Percentiles rank a stretch among this genome's conserved stretches.
phyloP scores from a whole-genome alignment of 352 stramenopile species.

The Pythium periplocum region DNA sequence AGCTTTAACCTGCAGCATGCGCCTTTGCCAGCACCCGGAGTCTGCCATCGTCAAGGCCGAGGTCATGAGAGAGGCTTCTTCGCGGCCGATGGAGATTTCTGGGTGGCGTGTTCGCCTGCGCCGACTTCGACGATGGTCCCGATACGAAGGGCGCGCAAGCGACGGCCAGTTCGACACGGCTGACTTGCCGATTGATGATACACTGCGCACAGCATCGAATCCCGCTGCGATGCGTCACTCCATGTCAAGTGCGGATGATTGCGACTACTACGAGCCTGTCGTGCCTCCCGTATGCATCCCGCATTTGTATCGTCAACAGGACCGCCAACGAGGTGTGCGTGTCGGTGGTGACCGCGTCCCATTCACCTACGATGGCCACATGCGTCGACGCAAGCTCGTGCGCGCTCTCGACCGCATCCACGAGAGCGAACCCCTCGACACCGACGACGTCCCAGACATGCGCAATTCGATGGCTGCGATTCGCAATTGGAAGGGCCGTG shows the following conservation, averaged over 20 bases:
- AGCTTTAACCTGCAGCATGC: too few species aligned
- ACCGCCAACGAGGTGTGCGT: conserved; percentile 15
- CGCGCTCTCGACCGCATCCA: conserved; percentile 14
- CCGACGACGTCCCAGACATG: conserved; percentile 12
- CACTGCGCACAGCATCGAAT: neutral
- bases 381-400: conserved; percentile 14
- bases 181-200: conserved; percentile 1
- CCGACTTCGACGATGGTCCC: conserved; percentile 16
- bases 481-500: conserved; percentile 11
- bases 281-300: conserved; percentile 24
- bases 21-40: too few species aligned
- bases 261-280: conserved; percentile 16
- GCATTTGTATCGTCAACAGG: conserved; percentile 17
- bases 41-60: too few species aligned
- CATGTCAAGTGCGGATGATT: conserved; percentile 4
- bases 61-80: conserved; percentile 1
- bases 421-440: conserved; percentile 10
- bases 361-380: conserved; percentile 25
- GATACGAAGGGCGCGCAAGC: conserved; percentile 16
- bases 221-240: conserved; percentile 9
- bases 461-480: conserved; percentile 14
- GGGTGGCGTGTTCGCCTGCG: conserved; percentile 19
- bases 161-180: conserved; percentile 18
- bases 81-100: conserved; percentile 18
- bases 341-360: conserved; percentile 19